Percentiles rank a stretch among this genome's conserved stretches.
Evolutionary conservation across 805 yeast species (phyloP).

Genomic region (Blastobotrys chiropterorum): DNA sequence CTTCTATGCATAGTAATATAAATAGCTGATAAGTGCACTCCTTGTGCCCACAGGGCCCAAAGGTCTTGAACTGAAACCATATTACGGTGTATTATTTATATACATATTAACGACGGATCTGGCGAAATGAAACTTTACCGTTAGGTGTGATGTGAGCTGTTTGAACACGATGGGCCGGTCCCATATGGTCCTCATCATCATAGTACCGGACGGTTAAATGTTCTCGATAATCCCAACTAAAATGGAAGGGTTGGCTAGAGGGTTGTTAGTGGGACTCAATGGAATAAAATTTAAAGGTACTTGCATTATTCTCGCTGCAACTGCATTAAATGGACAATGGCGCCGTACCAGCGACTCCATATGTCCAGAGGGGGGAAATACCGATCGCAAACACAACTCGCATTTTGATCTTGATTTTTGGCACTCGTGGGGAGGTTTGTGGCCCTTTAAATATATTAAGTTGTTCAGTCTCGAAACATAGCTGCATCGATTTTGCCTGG

Average conservation of each 20-base stretch:
- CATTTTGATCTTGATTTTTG: neutral
- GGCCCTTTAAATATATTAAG: no score
- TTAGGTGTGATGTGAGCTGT: neutral
- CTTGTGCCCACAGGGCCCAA: no score
- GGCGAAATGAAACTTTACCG: neutral
- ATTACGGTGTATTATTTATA: no score
- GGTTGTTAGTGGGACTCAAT: neutral
- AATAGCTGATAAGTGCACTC: no score
- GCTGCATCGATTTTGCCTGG: no score
- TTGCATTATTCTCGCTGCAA: neutral
- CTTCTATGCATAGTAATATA: no score
- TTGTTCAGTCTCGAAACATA: no score
- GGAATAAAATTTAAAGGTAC: no score
- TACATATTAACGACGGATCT: neutral
- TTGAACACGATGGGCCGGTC: neutral
- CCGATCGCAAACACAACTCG: neutral
- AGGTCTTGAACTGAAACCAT: no score
- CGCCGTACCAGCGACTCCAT: neutral
- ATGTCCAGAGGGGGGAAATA: neutral
- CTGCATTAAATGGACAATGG: neutral
- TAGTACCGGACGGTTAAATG: neutral
- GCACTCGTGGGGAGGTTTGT: no score
- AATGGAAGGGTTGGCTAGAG: neutral
- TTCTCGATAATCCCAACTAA: neutral
- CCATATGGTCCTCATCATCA: neutral